Evolutionary conservation across 441 rosid genomes (phyloP), one percentile per base, ranked within the genome.

Genomic region (Erodium moschatum): DNA sequence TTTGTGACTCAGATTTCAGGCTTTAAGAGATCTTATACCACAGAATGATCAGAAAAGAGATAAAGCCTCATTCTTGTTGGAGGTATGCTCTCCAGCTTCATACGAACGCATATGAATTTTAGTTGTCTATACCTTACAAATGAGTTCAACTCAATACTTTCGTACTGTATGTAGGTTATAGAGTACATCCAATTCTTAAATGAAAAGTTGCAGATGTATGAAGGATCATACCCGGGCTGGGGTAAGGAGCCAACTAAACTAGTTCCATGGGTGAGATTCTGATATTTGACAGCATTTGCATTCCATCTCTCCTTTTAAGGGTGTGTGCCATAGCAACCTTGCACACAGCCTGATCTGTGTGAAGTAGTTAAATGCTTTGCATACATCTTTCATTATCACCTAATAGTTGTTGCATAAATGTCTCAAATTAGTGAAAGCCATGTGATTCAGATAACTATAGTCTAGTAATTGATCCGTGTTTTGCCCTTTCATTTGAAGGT

Each of bases 41-140:
- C 87, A 77, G 69, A 82, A 78, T 77, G 91, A 86, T 77, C 86
- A 83, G 50, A 86, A 85, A 75, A 81, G 84, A 66, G 91, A 84
- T 70, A 86, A 85, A 75, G 87, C 88, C 29, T 84, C 88, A 2
- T 78, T 86, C 71, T 76, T 83, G 35, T 75, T 85, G 42, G 91
- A 86, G 87, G 88, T 84, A 72, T 24, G 71, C 16, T 18, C 1
- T 62, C 35, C 21, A 18, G 10, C 38, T 64, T 54, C 40, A 54
- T 54, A 54, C 21, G 24, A 16, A 8, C 21, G 11, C 16, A 20
- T 16, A 2, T 16, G 5, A 1, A 29, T 48, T 72, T 20, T 72
- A 31, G 64, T 12, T 7, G 38, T 5, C 40, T 63, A 9, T 10
- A 8, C 65, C 12, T 40, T 29, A 0, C 42, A 29, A 13, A 31